Conservation (phyloP, 2,329 filamentous ascomycete genomes). For the Ophiocordyceps camponoti-leonardi region DNA sequence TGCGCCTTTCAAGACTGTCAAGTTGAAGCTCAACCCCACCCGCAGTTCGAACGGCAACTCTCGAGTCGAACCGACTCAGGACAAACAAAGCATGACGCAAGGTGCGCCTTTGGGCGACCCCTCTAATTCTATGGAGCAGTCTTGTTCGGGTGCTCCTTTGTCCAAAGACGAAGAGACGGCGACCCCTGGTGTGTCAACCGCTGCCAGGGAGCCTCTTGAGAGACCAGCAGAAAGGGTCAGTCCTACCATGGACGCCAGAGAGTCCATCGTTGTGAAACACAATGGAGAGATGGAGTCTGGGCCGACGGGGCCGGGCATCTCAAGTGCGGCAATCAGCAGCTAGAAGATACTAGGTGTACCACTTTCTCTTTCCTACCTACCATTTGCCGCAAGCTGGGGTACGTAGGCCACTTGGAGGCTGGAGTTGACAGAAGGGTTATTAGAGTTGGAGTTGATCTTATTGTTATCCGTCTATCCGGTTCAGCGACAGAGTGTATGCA, state of each 20-base stretch:
- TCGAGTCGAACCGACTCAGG: background rate
- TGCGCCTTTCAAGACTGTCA: slow-evolving; percentile 24
- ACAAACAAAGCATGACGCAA: background rate
- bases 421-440: too few species aligned
- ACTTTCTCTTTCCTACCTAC: too few species aligned
- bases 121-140: background rate
- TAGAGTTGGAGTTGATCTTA: too few species aligned
- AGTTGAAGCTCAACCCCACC: slow-evolving; percentile 27
- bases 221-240: background rate
- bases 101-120: background rate
- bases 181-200: background rate
- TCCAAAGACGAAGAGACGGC: background rate
- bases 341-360: too few species aligned
- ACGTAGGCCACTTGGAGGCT: too few species aligned
- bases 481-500: too few species aligned
- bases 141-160: background rate
- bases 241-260: background rate
- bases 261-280: background rate
- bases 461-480: too few species aligned
- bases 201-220: background rate
- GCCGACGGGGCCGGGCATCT: background rate
- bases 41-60: background rate
- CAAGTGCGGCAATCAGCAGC: background rate
- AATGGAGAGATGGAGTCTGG: background rate
- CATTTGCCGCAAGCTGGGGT: too few species aligned